Conservation (phyloP, 495 filamentous ascomycete genomes). For the Penicillium simplicissimum region DNA sequence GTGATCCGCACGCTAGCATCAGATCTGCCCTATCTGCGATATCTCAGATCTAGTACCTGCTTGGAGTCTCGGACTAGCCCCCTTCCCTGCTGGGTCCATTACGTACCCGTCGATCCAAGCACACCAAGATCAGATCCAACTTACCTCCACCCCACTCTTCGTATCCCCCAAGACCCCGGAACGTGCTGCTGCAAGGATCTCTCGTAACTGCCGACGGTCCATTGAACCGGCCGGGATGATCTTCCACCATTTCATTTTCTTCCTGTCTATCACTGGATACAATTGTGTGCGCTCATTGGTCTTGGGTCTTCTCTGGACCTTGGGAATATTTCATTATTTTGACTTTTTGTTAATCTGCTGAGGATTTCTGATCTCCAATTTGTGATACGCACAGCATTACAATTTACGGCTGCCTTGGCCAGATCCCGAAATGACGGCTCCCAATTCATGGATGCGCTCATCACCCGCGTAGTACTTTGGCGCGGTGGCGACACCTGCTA, state of each 20-base stretch:
- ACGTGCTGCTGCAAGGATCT: conserved; percentile 33
- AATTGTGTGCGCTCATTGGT: not conserved
- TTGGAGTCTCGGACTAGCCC: not conserved
- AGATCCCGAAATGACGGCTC: conserved; percentile 20
- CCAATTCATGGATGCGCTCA: conserved; percentile 13
- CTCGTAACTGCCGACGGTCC: conserved; percentile 17
- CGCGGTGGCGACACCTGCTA: conserved; percentile 23
- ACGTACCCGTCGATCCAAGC: conserved; percentile 12
- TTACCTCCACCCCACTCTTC: conserved; percentile 11
- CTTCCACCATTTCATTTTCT: conserved; percentile 5
- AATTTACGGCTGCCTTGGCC: conserved; percentile 18
- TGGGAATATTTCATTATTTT: not conserved
- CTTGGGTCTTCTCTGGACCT: not conserved
- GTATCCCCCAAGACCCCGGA: conserved; percentile 15
- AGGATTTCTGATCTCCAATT: conserved; percentile 15
- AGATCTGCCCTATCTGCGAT: conserved; percentile 29
- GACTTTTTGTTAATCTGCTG: not conserved
- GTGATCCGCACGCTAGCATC: conserved; percentile 25
- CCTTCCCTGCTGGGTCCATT: not conserved
- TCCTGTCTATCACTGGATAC: not conserved
- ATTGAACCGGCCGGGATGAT: conserved; percentile 19
- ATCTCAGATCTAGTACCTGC: conserved; percentile 23
- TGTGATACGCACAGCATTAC: conserved; percentile 10
- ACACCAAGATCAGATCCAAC: not conserved
- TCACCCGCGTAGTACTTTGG: conserved; percentile 27